phyloP scores from a whole-genome alignment of 176 grass and related monocot species.

The Urochloa ruziziensis region DNA sequence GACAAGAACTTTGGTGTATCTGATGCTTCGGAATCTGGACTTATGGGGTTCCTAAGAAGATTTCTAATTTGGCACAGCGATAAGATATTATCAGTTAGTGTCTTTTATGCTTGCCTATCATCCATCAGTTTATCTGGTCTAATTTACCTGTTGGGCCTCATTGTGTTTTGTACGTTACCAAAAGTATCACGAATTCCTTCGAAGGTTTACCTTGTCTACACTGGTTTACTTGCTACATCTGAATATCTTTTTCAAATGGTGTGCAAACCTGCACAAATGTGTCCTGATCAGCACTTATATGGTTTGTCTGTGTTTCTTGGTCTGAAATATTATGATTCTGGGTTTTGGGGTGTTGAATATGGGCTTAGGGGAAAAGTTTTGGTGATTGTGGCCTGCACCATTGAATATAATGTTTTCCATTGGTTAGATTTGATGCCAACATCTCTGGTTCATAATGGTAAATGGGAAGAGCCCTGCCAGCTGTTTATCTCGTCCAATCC shows the following conservation, averaged over 20 bases:
- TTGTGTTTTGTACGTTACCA: conserved; percentile 73
- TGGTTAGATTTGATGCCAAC: conserved; percentile 78
- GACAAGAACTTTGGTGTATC: conserved; percentile 67
- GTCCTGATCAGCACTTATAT: conserved; percentile 70
- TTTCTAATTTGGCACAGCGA: conserved; percentile 94
- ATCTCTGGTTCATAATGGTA: conserved; percentile 68
- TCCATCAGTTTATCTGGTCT: conserved; percentile 86
- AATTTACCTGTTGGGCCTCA: conserved; percentile 82
- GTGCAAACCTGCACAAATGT: conserved; percentile 89
- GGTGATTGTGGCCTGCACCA: conserved; percentile 83
- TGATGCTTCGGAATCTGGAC: conserved; percentile 65
- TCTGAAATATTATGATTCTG: conserved; percentile 80
- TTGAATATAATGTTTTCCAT: conserved; percentile 97
- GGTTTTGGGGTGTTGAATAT: conserved; percentile 87
- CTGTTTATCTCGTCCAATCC: conserved; percentile 69
- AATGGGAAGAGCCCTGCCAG: conserved; percentile 96
- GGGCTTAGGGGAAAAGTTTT: conserved; percentile 87
- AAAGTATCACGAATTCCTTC: conserved; percentile 92
- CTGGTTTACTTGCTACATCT: conserved; percentile 72
- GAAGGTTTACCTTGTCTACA: conserved; percentile 86
- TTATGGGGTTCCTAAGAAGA: conserved; percentile 82
- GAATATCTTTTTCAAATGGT: conserved; percentile 98
- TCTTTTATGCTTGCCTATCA: conserved; percentile 90
- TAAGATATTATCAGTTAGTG: conserved; percentile 75
- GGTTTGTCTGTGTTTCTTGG: conserved; percentile 73